Percentiles rank a stretch among this genome's conserved stretches.
Evolutionary conservation across 1,139 yeast genomes (phyloP).

Genomic region (Arxiozyma slooffiae): DNA sequence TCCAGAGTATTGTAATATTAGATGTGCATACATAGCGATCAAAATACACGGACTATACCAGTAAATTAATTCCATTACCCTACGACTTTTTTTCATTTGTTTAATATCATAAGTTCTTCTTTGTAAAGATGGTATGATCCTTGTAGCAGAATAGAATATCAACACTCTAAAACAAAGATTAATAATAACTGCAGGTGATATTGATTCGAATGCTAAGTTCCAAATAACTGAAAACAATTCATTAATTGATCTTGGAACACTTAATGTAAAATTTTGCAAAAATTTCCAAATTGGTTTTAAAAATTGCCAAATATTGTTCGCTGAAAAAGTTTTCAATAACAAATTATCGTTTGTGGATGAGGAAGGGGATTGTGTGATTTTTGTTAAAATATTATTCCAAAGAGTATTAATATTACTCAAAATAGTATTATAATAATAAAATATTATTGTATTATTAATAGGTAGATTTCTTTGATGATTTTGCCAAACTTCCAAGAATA

Average conservation of each 20-base stretch:
- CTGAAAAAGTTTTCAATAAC: not conserved
- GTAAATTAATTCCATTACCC: constrained; percentile 53
- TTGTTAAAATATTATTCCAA: constrained; percentile 19
- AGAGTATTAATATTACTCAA: constrained; percentile 20
- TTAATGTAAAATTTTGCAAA: constrained; percentile 38
- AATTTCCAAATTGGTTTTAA: constrained; percentile 35
- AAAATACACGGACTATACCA: constrained; percentile 89
- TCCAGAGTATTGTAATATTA: constrained; percentile 82
- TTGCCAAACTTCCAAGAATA: constrained; percentile 33
- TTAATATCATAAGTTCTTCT: constrained; percentile 21
- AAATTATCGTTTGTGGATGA: constrained; percentile 9
- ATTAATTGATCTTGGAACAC: constrained; percentile 35
- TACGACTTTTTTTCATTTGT: constrained; percentile 30
- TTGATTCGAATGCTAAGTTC: constrained; percentile 63
- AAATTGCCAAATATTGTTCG: constrained; percentile 27
- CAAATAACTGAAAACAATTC: constrained; percentile 46
- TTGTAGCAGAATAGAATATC: constrained; percentile 87
- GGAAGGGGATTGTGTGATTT: not conserved
- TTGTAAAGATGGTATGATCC: constrained; percentile 76
- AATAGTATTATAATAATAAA: constrained; percentile 20
- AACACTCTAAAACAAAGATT: constrained; percentile 77
- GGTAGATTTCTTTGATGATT: constrained; percentile 24
- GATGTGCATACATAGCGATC: constrained; percentile 88
- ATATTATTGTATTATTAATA: constrained; percentile 24
- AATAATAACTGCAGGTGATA: constrained; percentile 72